Conservation (phyloP, 495 filamentous ascomycete genomes). For the Podospora australis region DNA sequence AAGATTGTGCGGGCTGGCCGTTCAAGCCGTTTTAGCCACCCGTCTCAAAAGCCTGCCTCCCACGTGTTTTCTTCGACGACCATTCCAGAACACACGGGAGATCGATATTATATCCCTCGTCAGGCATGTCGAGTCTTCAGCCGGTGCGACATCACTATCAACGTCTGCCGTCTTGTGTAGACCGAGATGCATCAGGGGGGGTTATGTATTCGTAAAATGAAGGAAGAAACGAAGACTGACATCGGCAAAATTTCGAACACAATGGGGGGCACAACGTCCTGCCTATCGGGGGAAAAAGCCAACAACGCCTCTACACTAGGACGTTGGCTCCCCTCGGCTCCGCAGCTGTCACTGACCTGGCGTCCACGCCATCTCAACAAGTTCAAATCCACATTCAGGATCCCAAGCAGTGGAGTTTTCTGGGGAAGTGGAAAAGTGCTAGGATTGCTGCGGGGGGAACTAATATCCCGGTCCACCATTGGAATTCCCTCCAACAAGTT, state of each 20-base stretch:
- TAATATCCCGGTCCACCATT: neutral
- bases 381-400: slow-evolving; percentile 8
- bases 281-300: too few relatives aligned
- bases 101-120: slow-evolving; percentile 3
- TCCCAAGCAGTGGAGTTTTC: slow-evolving; percentile 1
- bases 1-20: neutral
- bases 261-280: too few relatives aligned
- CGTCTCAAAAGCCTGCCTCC: too few relatives aligned
- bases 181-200: too few relatives aligned
- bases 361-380: neutral
- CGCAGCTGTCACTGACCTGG: neutral
- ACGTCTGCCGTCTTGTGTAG: neutral
- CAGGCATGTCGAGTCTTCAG: neutral
- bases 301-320: too few relatives aligned
- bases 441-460: slow-evolving; percentile 11
- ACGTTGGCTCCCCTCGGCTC: too few relatives aligned
- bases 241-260: slow-evolving; percentile 2
- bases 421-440: slow-evolving; percentile 5
- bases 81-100: slow-evolving; percentile 11
- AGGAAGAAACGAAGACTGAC: neutral
- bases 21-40: neutral
- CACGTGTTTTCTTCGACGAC: neutral
- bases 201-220: neutral
- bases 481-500: neutral
- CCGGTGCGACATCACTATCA: slow-evolving; percentile 6